Conservation (phyloP, 768 basidiomycete genomes). For the Lentinula sp. region DNA sequence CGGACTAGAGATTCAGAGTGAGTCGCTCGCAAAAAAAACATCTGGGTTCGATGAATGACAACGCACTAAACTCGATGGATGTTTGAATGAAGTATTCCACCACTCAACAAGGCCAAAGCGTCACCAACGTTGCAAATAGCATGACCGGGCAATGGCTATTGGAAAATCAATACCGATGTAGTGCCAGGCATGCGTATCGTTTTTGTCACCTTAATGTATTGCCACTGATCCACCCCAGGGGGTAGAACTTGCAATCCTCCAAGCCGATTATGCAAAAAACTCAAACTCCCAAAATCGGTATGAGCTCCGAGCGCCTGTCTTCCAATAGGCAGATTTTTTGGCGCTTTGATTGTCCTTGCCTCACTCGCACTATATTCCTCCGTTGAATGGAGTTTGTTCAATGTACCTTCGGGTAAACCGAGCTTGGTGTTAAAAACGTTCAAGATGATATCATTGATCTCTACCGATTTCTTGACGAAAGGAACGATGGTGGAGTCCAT, state of each 20-base stretch:
- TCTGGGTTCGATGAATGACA: neutral
- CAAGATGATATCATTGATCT: constrained; percentile 31
- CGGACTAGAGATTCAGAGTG: constrained; percentile 18
- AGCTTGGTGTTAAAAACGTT: constrained; percentile 33
- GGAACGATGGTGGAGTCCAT: constrained; percentile 5
- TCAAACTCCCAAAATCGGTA: constrained; percentile 36
- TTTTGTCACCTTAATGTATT: constrained; percentile 34
- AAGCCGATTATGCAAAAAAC: constrained; percentile 34
- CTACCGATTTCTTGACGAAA: constrained; percentile 24
- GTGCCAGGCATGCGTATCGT: neutral
- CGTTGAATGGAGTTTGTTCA: constrained; percentile 26
- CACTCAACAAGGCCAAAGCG: constrained; percentile 37
- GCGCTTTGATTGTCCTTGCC: constrained; percentile 32
- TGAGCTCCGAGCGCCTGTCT: constrained; percentile 23
- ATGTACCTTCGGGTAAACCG: constrained; percentile 31
- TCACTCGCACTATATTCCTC: constrained; percentile 34
- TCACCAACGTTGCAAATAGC: constrained; percentile 43
- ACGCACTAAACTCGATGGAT: constrained; percentile 36
- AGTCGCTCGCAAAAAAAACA: neutral
- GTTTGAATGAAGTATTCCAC: constrained; percentile 37
- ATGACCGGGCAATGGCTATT: constrained; percentile 36
- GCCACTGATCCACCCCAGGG: constrained; percentile 30
- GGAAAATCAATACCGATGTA: neutral
- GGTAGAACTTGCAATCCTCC: constrained; percentile 39
- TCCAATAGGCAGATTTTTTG: constrained; percentile 21